Percentiles rank a stretch among this genome's conserved stretches.
These are phyloP conservation scores for Didymella keratinophila DNA, from an alignment of 2,329 filamentous ascomycete genomes.

Conservation along the genomic window DNA sequence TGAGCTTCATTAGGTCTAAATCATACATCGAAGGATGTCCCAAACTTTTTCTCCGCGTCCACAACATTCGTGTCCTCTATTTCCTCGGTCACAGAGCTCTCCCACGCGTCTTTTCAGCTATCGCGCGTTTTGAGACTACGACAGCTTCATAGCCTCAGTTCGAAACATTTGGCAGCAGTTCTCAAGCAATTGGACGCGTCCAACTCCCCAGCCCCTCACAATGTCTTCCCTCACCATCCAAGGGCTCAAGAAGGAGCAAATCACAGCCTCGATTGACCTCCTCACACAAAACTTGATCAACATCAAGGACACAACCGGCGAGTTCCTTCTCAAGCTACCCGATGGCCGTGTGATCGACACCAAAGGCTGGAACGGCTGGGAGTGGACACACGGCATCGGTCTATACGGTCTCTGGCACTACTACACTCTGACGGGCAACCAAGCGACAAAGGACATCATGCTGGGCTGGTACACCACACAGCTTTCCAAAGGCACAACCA, in stretches of 20 bases:
- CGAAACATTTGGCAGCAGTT: background rate
- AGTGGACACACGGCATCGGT: conserved; percentile 82
- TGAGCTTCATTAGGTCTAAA: conserved; percentile 13
- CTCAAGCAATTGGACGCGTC: background rate
- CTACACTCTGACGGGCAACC: conserved; percentile 73
- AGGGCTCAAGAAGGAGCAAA: conserved; percentile 52
- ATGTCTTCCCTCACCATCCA: conserved; percentile 54
- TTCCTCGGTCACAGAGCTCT: background rate
- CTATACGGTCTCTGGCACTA: conserved; percentile 86
- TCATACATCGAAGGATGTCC: conserved; percentile 21
- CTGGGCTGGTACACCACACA: conserved; percentile 76
- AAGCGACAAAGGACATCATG: conserved; percentile 69
- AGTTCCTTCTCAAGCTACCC: conserved; percentile 74
- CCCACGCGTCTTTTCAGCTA: background rate
- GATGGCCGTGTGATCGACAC: conserved; percentile 83
- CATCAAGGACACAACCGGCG: conserved; percentile 77
- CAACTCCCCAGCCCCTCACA: conserved; percentile 5
- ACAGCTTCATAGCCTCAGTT: background rate
- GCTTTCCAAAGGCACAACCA: conserved; percentile 76
- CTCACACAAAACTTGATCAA: conserved; percentile 79
- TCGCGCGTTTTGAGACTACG: background rate
- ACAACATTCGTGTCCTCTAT: conserved; percentile 7
- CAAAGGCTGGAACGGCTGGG: conserved; percentile 85
- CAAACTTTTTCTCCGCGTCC: conserved; percentile 21
- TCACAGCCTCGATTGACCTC: conserved; percentile 66